Percentiles rank a stretch among this genome's conserved stretches.
Conservation (phyloP, 2,329 filamentous ascomycete genomes). For the Fusarium nygamai region DNA sequence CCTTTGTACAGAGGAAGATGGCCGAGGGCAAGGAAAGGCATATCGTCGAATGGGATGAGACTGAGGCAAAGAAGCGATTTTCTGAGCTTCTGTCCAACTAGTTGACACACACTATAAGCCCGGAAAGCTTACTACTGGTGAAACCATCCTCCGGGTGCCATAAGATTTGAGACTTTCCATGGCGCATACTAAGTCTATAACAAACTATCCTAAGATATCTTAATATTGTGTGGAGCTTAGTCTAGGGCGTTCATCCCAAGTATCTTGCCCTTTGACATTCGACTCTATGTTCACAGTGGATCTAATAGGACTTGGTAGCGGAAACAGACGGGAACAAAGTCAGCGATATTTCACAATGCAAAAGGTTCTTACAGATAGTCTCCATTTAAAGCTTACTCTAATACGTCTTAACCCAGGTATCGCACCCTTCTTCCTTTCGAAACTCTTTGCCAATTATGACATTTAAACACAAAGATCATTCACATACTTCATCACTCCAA, state of each 20-base stretch:
- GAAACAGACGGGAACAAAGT: neutral
- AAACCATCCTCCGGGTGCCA: neutral
- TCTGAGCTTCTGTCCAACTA: neutral
- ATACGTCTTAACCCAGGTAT: neutral
- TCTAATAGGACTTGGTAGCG: neutral
- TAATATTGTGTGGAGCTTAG: neutral
- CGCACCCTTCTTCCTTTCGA: too few relatives aligned
- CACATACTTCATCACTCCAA: neutral
- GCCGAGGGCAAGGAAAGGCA: slow-evolving; percentile 38
- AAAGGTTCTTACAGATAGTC: neutral
- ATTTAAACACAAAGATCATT: neutral
- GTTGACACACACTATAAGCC: neutral
- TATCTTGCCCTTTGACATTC: too few relatives aligned
- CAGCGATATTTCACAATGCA: neutral
- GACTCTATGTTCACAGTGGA: neutral
- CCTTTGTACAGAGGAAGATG: slow-evolving; percentile 47
- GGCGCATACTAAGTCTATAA: neutral
- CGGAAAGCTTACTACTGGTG: neutral
- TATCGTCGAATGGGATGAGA: slow-evolving; percentile 41
- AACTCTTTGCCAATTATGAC: neutral
- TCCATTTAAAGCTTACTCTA: neutral
- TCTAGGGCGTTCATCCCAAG: neutral
- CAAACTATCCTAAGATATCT: neutral
- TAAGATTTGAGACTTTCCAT: neutral
- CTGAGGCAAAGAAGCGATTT: neutral